Evolutionary conservation across 2,329 filamentous ascomycete genomes (phyloP), one percentile per base, ranked within the genome.

Genomic region (Lasiodiplodia sp.): DNA sequence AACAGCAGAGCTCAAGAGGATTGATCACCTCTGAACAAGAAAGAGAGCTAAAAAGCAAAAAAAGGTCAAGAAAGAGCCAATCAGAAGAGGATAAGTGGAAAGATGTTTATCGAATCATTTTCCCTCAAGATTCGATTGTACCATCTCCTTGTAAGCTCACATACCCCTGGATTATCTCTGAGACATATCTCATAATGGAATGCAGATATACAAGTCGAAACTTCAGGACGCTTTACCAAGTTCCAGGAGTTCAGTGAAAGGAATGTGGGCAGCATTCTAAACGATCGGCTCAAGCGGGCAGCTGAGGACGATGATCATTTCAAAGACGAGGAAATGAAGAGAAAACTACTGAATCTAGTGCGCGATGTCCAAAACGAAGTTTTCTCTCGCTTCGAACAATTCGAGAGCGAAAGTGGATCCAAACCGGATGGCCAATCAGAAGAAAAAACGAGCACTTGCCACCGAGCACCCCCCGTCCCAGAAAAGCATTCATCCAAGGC

Each of bases 121-220:
- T 55, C 8, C 52, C 52, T 18, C 5, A 34, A 10, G 52, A 55
- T 1, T 5, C 25, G 1, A 0, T n/a, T 1, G 4, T 55, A 2
- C 52, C 52, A 2, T 34, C 16, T 21, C 52, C 52, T 3, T 55
- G 52, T 34, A 28, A 55, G 25, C 2, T 18, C 18, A 4, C 0
- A 0, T 2, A 1, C 2, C 18, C 4, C 2, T 8, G 28, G 1
- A 2, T 31, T n/a, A 14, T 6, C 1, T 3, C 4, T 18, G 1
- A n/a, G 2, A 3, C 1, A 28, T 3, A 2, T 5, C 2, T 34
- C 1, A 55, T 7, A 4, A 7, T 2, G 10, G 2, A 16, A 3
- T 16, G 7, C 11, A 55, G 52, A 34, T 18, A 3, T 25, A 34
- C 25, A 55, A 14, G 14, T 55, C 7, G 28, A 55, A 3, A 8